These are phyloP conservation scores for Tylopilus vinaceipallidus DNA, from an alignment of 768 basidiomycete genomes.

Conservation along the genomic window DNA sequence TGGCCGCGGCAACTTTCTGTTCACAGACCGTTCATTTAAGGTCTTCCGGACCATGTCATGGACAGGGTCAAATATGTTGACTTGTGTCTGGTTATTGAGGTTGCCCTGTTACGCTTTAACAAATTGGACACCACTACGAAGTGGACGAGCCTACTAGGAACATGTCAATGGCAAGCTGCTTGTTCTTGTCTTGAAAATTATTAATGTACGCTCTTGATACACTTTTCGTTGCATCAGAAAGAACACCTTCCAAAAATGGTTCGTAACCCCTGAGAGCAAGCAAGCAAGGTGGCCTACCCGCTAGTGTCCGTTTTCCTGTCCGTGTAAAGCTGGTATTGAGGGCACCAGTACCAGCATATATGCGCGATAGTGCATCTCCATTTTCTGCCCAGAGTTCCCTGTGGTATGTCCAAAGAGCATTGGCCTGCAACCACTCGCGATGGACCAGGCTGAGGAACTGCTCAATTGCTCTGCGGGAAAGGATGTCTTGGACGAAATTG, in stretches of 20 bases:
- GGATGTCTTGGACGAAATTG: constrained; percentile 95
- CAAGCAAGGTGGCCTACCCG: constrained; percentile 44
- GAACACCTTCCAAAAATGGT: constrained; percentile 52
- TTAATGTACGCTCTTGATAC: constrained; percentile 96
- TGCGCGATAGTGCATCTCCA: constrained; percentile 87
- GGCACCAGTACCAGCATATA: constrained; percentile 92
- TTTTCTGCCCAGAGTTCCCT: constrained; percentile 97
- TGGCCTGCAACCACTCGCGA: constrained; percentile 70
- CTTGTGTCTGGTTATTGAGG: constrained; percentile 80
- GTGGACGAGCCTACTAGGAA: constrained; percentile 64
- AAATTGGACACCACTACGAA: background rate
- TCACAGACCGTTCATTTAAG: constrained; percentile 61
- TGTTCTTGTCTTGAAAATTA: constrained; percentile 94
- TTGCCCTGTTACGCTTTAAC: constrained; percentile 69
- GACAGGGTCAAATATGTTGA: constrained; percentile 91
- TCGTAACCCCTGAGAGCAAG: background rate
- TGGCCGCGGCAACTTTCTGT: background rate
- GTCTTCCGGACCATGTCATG: constrained; percentile 81
- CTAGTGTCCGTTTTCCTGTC: constrained; percentile 91
- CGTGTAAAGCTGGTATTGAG: constrained; percentile 96
- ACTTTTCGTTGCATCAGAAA: constrained; percentile 96
- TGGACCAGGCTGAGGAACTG: constrained; percentile 79
- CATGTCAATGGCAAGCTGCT: constrained; percentile 94
- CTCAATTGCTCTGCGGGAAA: constrained; percentile 79
- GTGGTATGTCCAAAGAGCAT: constrained; percentile 79